Base-by-base conservation (phyloP, 345 rosid species). In the Salix exigua region DNA sequence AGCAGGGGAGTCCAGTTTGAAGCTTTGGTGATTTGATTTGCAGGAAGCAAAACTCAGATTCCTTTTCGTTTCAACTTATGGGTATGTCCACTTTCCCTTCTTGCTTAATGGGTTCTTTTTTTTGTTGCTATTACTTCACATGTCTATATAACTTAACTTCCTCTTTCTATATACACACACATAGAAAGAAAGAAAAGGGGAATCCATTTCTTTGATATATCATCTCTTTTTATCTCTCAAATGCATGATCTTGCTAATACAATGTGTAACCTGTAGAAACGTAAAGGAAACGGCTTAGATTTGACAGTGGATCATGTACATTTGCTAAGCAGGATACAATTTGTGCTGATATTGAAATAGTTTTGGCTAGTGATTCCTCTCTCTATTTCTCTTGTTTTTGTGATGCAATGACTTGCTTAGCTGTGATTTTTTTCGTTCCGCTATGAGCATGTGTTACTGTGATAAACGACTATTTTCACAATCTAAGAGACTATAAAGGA, bases 71-170 rank as follows among this genome's bases (percentile, higher is more conserved):
- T 46, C 79, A 48, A 37, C 74, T n/a, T 75, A 48, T 33, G 62
- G 79, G 79, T 77, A 63, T 46, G 70, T 48, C 21, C n/a, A 40
- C 14, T 67, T 26, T 67, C n/a, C 55, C 18, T 30, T 31, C 42
- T 46, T 71, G 12, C 48, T 2, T 16, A 2, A 2, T 38, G 68
- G 73, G 4, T 44, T 68, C 0, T 76, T 16, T 11, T 30, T n/a
- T 1, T 44, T 69, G 0, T 76, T 31, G 6, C 7, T n/a, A 0
- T 21, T 17, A 6, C 2, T 42, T 70, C 26, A 1, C 11, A 19
- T 44, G 1, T 31, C 2, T 50, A 3, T 33, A 23, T 17, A 12
- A 7, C 67, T 11, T 4, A 6, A 25, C 67, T 18, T 4, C 8
- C 31, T 30, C 8, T 23, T 18, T 31, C 8, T 11, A 23, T 8